These are phyloP conservation scores for Colletotrichum endophyticum DNA, from an alignment of 2,329 filamentous ascomycete genomes.

Conservation along the genomic window DNA sequence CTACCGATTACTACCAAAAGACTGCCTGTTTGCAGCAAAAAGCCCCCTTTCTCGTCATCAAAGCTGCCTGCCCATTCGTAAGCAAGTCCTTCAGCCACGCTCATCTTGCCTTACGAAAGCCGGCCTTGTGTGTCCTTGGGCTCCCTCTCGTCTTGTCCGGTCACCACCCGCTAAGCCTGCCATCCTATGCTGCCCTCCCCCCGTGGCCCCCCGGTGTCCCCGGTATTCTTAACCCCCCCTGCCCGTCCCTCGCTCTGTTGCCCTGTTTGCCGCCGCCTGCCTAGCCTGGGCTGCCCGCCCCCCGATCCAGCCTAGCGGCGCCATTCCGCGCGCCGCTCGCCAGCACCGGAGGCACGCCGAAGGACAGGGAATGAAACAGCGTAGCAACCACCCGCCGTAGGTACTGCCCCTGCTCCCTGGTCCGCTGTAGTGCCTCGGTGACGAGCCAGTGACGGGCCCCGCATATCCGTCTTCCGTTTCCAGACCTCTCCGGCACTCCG, in stretches of 20 bases:
- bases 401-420: neutral
- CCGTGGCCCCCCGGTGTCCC: neutral
- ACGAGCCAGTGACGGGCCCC: neutral
- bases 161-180: neutral
- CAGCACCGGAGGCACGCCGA: neutral
- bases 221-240: neutral
- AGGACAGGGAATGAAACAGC: neutral
- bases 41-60: neutral
- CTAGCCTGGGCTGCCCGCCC: neutral
- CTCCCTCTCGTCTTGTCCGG: neutral
- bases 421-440: neutral
- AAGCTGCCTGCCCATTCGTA: neutral
- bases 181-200: neutral
- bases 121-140: neutral
- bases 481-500: neutral
- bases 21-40: neutral
- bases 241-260: neutral
- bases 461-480: neutral
- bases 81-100: neutral
- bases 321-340: neutral
- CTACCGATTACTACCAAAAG: neutral
- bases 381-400: neutral
- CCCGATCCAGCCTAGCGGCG: constrained; percentile 9
- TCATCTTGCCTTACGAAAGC: neutral
- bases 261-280: neutral